These are phyloP conservation scores for Collybiopsis luxurians DNA, from an alignment of 768 basidiomycete species.

Conservation along the genomic window DNA sequence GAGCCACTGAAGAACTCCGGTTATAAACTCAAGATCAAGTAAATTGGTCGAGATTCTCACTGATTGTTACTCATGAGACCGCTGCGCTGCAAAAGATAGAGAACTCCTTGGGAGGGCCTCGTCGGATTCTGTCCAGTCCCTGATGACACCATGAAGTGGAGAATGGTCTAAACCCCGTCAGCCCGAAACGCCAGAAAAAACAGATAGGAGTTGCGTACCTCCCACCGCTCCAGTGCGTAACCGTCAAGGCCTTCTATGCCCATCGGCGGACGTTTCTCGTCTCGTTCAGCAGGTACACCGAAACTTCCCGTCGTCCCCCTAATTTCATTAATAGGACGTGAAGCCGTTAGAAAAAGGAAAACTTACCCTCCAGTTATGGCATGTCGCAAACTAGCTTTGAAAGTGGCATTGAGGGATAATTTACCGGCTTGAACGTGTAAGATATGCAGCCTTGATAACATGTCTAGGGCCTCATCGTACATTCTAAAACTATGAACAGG, in stretches of 20 bases:
- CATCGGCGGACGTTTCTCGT: conserved; percentile 55
- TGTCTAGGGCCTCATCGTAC: conserved; percentile 67
- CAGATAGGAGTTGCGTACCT: conserved; percentile 46
- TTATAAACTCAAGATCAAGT: conserved; percentile 12
- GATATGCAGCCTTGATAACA: conserved; percentile 68
- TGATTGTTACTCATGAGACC: conserved; percentile 78
- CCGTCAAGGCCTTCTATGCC: conserved; percentile 66
- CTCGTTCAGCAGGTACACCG: conserved; percentile 69
- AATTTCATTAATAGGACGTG: background rate
- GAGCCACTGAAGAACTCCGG: conserved; percentile 39
- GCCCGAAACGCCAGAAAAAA: background rate
- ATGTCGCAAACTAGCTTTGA: conserved; percentile 77
- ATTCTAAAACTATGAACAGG: conserved; percentile 39
- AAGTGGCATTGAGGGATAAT: conserved; percentile 66
- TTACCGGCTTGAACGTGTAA: conserved; percentile 58
- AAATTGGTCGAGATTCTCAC: background rate
- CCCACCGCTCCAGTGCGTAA: conserved; percentile 88
- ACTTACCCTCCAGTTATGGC: conserved; percentile 87
- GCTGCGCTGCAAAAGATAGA: conserved; percentile 79
- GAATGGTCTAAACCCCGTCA: conserved; percentile 64
- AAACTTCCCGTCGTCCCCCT: conserved; percentile 83
- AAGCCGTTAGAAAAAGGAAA: background rate
- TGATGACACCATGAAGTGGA: conserved; percentile 98
- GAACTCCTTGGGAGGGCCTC: conserved; percentile 79
- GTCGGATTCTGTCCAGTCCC: conserved; percentile 73